phyloP scores from a whole-genome alignment of 768 basidiomycete species.

The Tricholoma furcatifolium region DNA sequence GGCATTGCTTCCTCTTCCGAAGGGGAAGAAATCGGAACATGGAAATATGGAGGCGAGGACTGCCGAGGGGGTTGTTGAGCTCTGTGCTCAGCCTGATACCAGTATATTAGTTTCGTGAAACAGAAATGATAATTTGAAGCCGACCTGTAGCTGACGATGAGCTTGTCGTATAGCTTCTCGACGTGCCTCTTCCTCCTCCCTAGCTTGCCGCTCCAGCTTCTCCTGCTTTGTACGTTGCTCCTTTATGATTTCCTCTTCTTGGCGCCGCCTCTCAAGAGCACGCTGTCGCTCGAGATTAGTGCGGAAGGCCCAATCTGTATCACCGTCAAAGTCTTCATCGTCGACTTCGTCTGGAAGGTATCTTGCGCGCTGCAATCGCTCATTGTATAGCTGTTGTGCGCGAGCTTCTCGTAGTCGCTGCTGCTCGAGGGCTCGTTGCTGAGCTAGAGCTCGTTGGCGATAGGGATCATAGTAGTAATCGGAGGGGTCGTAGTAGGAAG shows the following conservation, averaged over 20 bases:
- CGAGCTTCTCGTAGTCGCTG: slow-evolving; percentile 18
- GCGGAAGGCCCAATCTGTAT: slow-evolving; percentile 32
- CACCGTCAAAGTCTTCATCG: slow-evolving; percentile 32
- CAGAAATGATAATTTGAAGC: neutral
- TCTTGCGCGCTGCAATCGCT: slow-evolving; percentile 33
- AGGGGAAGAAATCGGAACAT: neutral
- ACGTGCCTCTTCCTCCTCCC: slow-evolving; percentile 10
- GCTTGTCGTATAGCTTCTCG: slow-evolving; percentile 13
- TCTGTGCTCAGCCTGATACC: neutral
- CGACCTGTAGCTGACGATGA: slow-evolving; percentile 10
- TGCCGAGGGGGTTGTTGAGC: neutral
- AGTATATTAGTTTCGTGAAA: neutral
- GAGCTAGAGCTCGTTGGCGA: slow-evolving; percentile 18
- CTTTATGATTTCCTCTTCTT: slow-evolving; percentile 14
- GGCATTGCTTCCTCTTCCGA: slow-evolving; percentile 1
- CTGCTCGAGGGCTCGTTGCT: slow-evolving; percentile 16
- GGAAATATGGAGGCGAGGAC: neutral
- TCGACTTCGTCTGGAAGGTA: slow-evolving; percentile 33
- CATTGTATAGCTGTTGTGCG: slow-evolving; percentile 20
- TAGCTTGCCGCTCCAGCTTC: slow-evolving; percentile 9
- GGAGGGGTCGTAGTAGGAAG: slow-evolving; percentile 16
- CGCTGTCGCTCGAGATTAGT: slow-evolving; percentile 28
- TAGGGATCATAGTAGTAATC: neutral
- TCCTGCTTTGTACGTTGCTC: slow-evolving; percentile 12
- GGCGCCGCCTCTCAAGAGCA: slow-evolving; percentile 24